Evolutionary conservation across 2,329 filamentous ascomycete genomes (phyloP), one percentile per base, ranked within the genome.

Genomic region (Grosmannia clavigera): DNA sequence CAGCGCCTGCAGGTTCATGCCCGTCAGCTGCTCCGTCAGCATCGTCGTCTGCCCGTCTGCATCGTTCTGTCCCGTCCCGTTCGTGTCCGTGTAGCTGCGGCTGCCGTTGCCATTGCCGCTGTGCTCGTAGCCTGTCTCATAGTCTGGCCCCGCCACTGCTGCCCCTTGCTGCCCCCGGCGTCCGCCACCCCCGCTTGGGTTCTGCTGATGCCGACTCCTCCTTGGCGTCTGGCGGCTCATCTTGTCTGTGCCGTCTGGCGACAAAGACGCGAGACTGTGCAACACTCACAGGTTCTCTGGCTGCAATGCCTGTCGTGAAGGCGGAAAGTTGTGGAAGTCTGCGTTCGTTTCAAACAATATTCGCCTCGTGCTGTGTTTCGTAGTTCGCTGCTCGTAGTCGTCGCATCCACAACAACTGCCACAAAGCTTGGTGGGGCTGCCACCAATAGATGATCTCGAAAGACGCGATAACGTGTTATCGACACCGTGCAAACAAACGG

Each of bases 1-100:
- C 43, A 97, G 80, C 48, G 96, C 92, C 56, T 83, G 79, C 65
- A 95, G 80, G 76, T 97, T 97, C 68, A 97, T 85, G 66, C 95
- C 87, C 60, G 87, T 88, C 25, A 61, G 12, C 19, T 50, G 33
- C 40, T 57, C 40, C 16, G 54, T 56, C 19, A 56, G 54, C 25
- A n/a, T 25, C 16, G n/a, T 46, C 40, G 25, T 12, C 25, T 46
- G 54, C 16, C 38, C 54, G 22, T 56, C 54, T 5, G 16, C 38
- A 12, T 46, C 54, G 33, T 7, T 22, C 11, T 38, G 31, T 27
- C 16, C 50, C 50, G 25, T 27, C 12, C 50, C 50, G 50, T 31
- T 52, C 14, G 27, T 4, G n/a, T 55, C 31, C 31, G 27, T 19
- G n/a, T 55, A 55, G 6, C 9, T 10, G 11, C 3, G 50, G 50